Percentiles rank a stretch among this genome's conserved stretches.
Evolutionary conservation across 805 yeast genomes (phyloP).

Genomic region (Starmerella vaccinii): DNA sequence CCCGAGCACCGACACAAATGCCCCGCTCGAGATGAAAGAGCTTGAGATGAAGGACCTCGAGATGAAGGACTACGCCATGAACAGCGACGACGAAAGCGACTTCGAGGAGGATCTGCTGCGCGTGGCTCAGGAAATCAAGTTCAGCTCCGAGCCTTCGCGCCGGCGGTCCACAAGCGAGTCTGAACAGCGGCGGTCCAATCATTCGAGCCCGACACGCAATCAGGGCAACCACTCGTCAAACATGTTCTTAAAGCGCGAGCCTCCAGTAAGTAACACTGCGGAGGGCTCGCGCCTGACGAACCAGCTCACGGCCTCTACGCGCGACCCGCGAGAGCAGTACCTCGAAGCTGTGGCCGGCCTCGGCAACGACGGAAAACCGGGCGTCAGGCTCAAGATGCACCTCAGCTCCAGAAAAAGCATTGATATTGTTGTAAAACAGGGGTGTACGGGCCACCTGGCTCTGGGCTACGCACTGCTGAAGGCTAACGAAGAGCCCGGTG

Average conservation of each 20-base stretch:
- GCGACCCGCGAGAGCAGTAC: slow-evolving; percentile 25
- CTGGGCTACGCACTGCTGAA: slow-evolving; percentile 44
- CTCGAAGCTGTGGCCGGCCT: slow-evolving; percentile 20
- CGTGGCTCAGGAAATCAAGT: slow-evolving; percentile 25
- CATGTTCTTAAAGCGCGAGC: slow-evolving; percentile 13
- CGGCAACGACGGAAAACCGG: slow-evolving; percentile 3
- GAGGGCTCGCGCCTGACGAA: slow-evolving; percentile 16
- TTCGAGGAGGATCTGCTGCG: slow-evolving; percentile 36
- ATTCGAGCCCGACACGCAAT: slow-evolving; percentile 1
- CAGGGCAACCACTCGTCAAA: not conserved
- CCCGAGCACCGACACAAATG: slow-evolving; percentile 17
- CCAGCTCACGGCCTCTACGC: slow-evolving; percentile 6
- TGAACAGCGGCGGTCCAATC: not conserved
- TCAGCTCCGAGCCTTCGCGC: not conserved
- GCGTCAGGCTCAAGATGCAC: slow-evolving; percentile 28
- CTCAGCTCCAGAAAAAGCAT: slow-evolving; percentile 31
- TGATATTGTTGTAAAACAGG: slow-evolving; percentile 30
- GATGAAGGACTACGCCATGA: slow-evolving; percentile 30
- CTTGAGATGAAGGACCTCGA: slow-evolving; percentile 34
- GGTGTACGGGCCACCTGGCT: slow-evolving; percentile 42
- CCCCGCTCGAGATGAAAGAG: slow-evolving; percentile 17
- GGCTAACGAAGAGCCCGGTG: slow-evolving; percentile 27
- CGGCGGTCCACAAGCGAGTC: not conserved
- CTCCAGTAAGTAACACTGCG: not conserved
- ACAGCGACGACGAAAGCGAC: slow-evolving; percentile 35